These are phyloP conservation scores for Scedosporium boydii DNA, from an alignment of 2,329 filamentous ascomycete species.

Conservation along the genomic window DNA sequence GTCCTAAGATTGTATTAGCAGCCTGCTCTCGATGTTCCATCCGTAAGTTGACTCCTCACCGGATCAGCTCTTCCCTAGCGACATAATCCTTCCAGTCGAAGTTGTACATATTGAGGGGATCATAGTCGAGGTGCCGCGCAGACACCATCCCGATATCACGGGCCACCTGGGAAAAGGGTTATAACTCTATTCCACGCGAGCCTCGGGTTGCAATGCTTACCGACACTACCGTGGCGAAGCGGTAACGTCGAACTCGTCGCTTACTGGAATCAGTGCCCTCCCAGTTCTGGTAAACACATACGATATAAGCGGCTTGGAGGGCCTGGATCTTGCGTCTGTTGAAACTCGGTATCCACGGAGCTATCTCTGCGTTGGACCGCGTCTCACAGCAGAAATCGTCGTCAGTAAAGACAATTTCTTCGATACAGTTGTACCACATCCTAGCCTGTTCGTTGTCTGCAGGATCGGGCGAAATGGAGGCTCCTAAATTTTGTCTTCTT, in stretches of 20 bases:
- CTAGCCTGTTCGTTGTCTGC: constrained; percentile 19
- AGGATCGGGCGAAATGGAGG: constrained; percentile 20
- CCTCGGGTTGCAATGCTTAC: constrained; percentile 12
- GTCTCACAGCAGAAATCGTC: constrained; percentile 23
- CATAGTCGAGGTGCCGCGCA: constrained; percentile 18
- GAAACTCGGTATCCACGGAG: constrained; percentile 9
- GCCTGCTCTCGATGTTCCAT: neutral
- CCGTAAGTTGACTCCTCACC: constrained; percentile 10
- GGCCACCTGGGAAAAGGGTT: constrained; percentile 13
- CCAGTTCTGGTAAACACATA: constrained; percentile 29
- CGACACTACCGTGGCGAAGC: constrained; percentile 24
- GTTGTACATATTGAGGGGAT: constrained; percentile 13
- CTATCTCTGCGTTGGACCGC: constrained; percentile 2
- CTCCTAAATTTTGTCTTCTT: constrained; percentile 9
- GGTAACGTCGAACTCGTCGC: constrained; percentile 22
- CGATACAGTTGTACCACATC: constrained; percentile 26
- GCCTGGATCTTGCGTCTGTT: constrained; percentile 19
- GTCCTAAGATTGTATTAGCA: constrained; percentile 10
- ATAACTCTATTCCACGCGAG: neutral
- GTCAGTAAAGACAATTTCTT: constrained; percentile 26
- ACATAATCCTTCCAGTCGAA: constrained; percentile 24
- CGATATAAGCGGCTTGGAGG: constrained; percentile 25
- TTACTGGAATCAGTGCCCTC: constrained; percentile 23
- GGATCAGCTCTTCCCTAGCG: constrained; percentile 22
- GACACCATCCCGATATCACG: constrained; percentile 21